phyloP scores from a whole-genome alignment of 768 basidiomycete species.

The Serendipita indica region DNA sequence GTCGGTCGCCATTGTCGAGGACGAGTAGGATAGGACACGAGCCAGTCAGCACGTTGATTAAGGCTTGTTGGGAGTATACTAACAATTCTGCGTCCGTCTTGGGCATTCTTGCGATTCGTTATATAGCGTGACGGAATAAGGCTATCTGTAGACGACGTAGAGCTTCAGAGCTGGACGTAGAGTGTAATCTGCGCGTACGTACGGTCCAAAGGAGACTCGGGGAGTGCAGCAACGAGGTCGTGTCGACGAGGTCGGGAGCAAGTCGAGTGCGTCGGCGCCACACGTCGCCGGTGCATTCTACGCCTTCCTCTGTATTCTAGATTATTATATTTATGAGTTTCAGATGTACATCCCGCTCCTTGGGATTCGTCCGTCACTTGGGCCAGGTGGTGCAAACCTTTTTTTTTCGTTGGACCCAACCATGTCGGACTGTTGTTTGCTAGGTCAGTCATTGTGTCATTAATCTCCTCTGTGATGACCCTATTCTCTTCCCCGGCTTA shows the following conservation, averaged over 20 bases:
- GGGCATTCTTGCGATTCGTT: background rate
- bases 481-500: slow-evolving; percentile 87
- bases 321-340: no score
- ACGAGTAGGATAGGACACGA: no score
- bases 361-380: no score
- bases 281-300: background rate
- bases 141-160: background rate
- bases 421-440: background rate
- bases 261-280: background rate
- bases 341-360: no score
- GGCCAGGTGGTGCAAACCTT: no score
- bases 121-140: background rate
- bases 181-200: background rate
- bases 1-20: background rate
- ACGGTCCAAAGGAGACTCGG: background rate
- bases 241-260: background rate
- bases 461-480: slow-evolving; percentile 37
- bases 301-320: no score
- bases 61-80: background rate
- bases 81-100: slow-evolving; percentile 9
- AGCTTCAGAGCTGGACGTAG: background rate
- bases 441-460: background rate
- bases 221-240: background rate
- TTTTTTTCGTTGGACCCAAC: slow-evolving; percentile 1
- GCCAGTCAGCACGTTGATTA: background rate